Evolutionary conservation across 2,329 filamentous ascomycete species (phyloP).

Genomic region (Clonostachys rosea): DNA sequence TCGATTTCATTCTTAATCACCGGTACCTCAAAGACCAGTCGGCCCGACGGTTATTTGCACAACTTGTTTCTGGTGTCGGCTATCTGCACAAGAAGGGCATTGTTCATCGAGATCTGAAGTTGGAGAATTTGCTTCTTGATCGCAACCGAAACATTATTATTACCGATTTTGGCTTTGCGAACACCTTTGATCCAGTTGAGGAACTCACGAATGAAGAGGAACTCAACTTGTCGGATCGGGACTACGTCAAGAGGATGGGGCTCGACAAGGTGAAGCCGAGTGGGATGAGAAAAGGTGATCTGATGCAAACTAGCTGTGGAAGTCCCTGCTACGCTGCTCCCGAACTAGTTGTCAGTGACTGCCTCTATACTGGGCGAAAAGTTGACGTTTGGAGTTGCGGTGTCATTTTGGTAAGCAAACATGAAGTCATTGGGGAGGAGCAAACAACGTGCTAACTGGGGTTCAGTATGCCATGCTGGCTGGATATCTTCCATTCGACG

Average conservation of each 20-base stretch:
- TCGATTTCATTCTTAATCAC: slow-evolving; percentile 97
- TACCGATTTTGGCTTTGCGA: slow-evolving; percentile 98
- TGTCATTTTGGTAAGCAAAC: slow-evolving; percentile 85
- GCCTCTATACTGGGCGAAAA: slow-evolving; percentile 92
- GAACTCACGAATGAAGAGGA: slow-evolving; percentile 90
- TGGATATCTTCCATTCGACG: slow-evolving; percentile 95
- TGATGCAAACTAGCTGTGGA: slow-evolving; percentile 99
- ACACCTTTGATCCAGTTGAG: slow-evolving; percentile 88
- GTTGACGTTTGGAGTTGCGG: slow-evolving; percentile 99
- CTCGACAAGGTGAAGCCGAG: slow-evolving; percentile 74
- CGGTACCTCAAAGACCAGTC: slow-evolving; percentile 93
- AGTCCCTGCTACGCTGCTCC: slow-evolving; percentile 97
- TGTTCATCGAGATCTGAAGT: slow-evolving; percentile 92
- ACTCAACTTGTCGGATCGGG: slow-evolving; percentile 77
- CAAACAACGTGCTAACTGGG: slow-evolving; percentile 2
- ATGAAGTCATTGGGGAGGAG: background rate
- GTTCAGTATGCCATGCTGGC: slow-evolving; percentile 94
- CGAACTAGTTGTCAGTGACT: slow-evolving; percentile 95
- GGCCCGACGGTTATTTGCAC: slow-evolving; percentile 86
- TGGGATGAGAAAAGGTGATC: slow-evolving; percentile 78
- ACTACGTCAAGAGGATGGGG: slow-evolving; percentile 82
- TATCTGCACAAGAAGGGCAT: slow-evolving; percentile 99
- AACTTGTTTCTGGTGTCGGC: slow-evolving; percentile 92
- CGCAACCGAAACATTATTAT: slow-evolving; percentile 99
- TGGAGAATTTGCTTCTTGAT: slow-evolving; percentile 92